Base-by-base conservation (phyloP, 1,284 basidiomycete species). In the Cryptococcus deneoformans region DNA sequence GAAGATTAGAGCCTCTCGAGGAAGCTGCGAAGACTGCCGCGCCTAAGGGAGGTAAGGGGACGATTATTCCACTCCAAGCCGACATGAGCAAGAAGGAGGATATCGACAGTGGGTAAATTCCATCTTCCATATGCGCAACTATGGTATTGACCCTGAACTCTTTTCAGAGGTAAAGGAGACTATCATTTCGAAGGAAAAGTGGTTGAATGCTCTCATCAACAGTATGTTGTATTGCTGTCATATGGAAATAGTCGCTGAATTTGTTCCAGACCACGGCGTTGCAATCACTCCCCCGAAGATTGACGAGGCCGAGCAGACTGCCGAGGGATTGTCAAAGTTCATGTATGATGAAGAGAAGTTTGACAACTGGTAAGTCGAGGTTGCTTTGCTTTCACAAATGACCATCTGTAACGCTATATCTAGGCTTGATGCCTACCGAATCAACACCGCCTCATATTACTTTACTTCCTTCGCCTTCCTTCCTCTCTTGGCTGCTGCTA, bases 381-480 rank as follows among this genome's bases (percentile, higher is more conserved):
- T 29, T 29, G 29, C 29, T 29, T 29, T 5, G 5, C 29, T 29
- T 29, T 29, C 5, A 29, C 29, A 29, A 29, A 29, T 29, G 29
- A 29, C 3, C 5, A 29, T 29, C 29, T 29, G 24, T 55, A 38
- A 49, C 34, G 20, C 10, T 5, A 7, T 9, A 6, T 20, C 10
- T 39, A 69, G 68, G 71, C 35, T 62, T n/a, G 59, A 72, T 24
- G 69, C 65, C 11, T 76, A 73, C 63, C 54, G 58, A 16, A 77
- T 75, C 66, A 77, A 78, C 68, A 69, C 67, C 37, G 69, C 73
- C 1, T 72, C 71, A 29, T 75, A 76, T 67, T 71, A 74, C 63
- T 79, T 77, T 60, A 72, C 71, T 10, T 61, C 76, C 4, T 77
- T 74, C 53, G 77, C 76, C 20, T 76, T 79, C 70, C 62, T 79